phyloP scores from a whole-genome alignment of 805 yeast species.

The Clavispora vitiphila region DNA sequence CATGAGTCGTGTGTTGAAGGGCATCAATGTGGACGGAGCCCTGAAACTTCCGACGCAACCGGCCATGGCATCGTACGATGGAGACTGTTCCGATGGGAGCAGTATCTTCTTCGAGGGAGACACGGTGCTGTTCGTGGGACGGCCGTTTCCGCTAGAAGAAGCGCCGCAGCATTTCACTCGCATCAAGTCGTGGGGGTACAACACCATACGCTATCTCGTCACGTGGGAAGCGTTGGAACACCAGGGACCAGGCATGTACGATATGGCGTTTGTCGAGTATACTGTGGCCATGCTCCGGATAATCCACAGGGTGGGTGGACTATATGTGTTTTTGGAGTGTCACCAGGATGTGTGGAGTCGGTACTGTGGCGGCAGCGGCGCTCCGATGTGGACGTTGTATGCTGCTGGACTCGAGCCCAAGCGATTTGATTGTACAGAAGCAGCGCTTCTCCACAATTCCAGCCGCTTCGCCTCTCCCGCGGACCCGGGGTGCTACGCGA shows the following conservation, averaged over 20 bases:
- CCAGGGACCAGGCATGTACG: conserved; percentile 78
- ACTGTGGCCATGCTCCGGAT: conserved; percentile 57
- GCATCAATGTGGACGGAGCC: conserved; percentile 76
- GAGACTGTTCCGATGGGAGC: conserved; percentile 29
- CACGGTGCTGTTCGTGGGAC: conserved; percentile 71
- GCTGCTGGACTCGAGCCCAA: conserved; percentile 83
- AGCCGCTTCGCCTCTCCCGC: conserved; percentile 21
- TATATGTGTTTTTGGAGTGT: conserved; percentile 78
- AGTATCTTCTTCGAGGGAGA: conserved; percentile 65
- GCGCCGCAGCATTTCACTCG: conserved; percentile 65
- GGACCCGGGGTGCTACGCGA: conserved; percentile 50
- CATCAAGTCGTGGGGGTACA: conserved; percentile 77
- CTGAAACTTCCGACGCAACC: conserved; percentile 68
- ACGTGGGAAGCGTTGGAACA: conserved; percentile 96
- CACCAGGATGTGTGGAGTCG: conserved; percentile 96
- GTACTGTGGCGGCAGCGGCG: conserved; percentile 85
- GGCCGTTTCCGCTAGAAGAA: conserved; percentile 74
- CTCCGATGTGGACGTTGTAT: conserved; percentile 88
- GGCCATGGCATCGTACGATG: conserved; percentile 35
- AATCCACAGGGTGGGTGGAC: conserved; percentile 59
- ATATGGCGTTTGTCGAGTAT: conserved; percentile 67
- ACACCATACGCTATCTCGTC: conserved; percentile 66
- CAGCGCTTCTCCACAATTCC: conserved; percentile 71
- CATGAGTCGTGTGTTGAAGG: conserved; percentile 60
- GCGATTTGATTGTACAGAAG: conserved; percentile 67